Percentiles rank a stretch among this genome's conserved stretches.
Conservation (phyloP, 2,329 filamentous ascomycete genomes). For the Alternaria conjuncta region DNA sequence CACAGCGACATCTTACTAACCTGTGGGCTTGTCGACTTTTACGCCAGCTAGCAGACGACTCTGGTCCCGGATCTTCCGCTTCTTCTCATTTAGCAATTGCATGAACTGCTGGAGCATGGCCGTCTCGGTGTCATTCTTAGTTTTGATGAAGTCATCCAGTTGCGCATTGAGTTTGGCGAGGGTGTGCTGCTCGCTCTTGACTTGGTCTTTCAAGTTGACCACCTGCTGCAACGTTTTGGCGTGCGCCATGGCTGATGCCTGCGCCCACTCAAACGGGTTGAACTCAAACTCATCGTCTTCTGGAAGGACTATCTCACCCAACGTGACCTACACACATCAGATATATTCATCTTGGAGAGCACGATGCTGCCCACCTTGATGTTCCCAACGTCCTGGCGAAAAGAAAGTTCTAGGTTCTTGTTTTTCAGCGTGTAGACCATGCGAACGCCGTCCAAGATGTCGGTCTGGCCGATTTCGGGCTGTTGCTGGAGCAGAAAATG, state of each 20-base stretch:
- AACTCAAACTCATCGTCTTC: constrained; percentile 65
- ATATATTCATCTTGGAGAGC: not conserved
- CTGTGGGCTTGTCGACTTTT: constrained; percentile 51
- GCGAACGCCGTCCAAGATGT: constrained; percentile 62
- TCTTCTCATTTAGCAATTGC: constrained; percentile 77
- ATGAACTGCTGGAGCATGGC: constrained; percentile 73
- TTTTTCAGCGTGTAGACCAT: constrained; percentile 62
- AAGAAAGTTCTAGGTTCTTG: constrained; percentile 64
- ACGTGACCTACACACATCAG: constrained; percentile 52
- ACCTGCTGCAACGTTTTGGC: constrained; percentile 55
- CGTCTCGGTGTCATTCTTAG: constrained; percentile 71
- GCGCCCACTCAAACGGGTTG: constrained; percentile 74
- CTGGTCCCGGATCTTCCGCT: constrained; percentile 78
- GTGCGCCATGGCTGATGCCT: constrained; percentile 60
- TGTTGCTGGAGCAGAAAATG: constrained; percentile 60
- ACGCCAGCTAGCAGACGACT: constrained; percentile 66
- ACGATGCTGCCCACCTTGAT: constrained; percentile 65
- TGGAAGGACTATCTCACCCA: constrained; percentile 68
- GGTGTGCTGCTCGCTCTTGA: constrained; percentile 60
- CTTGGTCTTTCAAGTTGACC: constrained; percentile 51
- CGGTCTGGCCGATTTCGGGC: constrained; percentile 52
- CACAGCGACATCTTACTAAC: constrained; percentile 22
- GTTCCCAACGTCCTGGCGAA: constrained; percentile 67
- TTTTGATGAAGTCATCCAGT: constrained; percentile 68
- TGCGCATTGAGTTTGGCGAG: constrained; percentile 67